phyloP scores from a whole-genome alignment of 306 rosid genomes.

The Cajanus cajan region DNA sequence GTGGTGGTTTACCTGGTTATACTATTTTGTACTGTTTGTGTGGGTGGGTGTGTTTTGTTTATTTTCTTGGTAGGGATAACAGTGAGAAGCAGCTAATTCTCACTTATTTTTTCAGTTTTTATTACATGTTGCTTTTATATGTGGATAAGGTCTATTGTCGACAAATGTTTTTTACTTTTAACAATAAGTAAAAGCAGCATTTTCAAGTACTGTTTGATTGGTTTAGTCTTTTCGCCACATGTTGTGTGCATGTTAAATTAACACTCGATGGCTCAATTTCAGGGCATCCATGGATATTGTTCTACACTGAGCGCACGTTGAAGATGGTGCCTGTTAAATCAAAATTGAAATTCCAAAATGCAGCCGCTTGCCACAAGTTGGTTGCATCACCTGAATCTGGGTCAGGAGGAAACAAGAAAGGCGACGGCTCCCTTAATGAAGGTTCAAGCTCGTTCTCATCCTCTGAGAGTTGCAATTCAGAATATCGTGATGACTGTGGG shows the following conservation, averaged over 20 bases:
- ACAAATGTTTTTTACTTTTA: not conserved
- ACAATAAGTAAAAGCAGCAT: not conserved
- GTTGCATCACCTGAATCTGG: slow-evolving; percentile 32
- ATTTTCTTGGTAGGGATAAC: not conserved
- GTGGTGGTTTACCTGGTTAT: not conserved
- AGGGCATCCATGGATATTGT: slow-evolving; percentile 84
- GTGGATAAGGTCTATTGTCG: not conserved
- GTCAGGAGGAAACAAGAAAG: not conserved
- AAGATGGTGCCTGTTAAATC: slow-evolving; percentile 50
- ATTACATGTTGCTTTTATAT: not conserved
- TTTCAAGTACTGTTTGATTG: not conserved
- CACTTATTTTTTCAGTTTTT: not conserved
- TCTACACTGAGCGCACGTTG: slow-evolving; percentile 55
- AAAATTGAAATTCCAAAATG: slow-evolving; percentile 39
- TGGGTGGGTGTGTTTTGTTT: not conserved
- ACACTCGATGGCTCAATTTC: slow-evolving; percentile 17
- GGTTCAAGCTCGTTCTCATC: not conserved
- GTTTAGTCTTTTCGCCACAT: not conserved
- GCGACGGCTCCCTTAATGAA: not conserved
- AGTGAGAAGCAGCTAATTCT: not conserved
- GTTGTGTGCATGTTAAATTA: not conserved
- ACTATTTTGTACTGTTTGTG: not conserved
- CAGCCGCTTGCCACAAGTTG: slow-evolving; percentile 38
- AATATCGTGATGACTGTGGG: not conserved
- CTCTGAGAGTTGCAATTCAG: slow-evolving; percentile 5